phyloP scores from a whole-genome alignment of 441 rosid species.

The Pelargonium citronellum region DNA sequence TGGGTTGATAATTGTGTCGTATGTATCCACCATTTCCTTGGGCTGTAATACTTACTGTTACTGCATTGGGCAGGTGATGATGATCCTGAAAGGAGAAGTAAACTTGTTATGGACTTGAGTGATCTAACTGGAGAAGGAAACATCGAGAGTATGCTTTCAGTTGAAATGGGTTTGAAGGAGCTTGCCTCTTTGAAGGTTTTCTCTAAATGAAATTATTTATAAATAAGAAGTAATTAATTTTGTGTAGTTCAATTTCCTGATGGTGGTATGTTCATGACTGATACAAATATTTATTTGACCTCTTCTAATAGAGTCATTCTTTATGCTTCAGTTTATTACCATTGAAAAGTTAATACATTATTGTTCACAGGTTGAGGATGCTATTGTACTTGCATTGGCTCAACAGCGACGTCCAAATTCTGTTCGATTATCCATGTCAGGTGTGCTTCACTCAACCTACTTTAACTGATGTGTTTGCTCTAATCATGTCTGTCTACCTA shows the following conservation, averaged over 20 bases:
- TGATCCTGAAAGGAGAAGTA: constrained; percentile 63
- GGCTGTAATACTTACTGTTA: constrained; percentile 12
- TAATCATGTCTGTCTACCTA: background rate
- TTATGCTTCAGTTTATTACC: background rate
- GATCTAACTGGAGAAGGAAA: constrained; percentile 95
- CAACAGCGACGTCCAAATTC: constrained; percentile 77
- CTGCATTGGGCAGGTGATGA: constrained; percentile 45
- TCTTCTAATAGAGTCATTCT: background rate
- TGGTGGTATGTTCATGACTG: background rate
- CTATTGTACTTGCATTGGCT: constrained; percentile 66
- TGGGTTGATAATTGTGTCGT: background rate
- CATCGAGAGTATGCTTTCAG: constrained; percentile 92
- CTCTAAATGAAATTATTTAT: constrained; percentile 4
- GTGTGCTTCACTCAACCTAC: constrained; percentile 32
- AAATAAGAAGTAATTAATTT: background rate
- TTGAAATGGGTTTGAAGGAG: constrained; percentile 97
- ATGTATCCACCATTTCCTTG: constrained; percentile 8
- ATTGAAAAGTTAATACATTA: constrained; percentile 14
- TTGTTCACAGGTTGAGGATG: constrained; percentile 71
- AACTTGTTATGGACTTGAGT: constrained; percentile 52
- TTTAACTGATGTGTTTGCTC: background rate
- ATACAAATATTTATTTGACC: background rate
- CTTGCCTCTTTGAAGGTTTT: constrained; percentile 78
- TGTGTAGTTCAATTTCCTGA: background rate
- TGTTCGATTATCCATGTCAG: constrained; percentile 57